Evolutionary conservation across 1,139 yeast genomes (phyloP), one percentile per base, ranked within the genome.

Genomic region (Geotrichum fermentans): DNA sequence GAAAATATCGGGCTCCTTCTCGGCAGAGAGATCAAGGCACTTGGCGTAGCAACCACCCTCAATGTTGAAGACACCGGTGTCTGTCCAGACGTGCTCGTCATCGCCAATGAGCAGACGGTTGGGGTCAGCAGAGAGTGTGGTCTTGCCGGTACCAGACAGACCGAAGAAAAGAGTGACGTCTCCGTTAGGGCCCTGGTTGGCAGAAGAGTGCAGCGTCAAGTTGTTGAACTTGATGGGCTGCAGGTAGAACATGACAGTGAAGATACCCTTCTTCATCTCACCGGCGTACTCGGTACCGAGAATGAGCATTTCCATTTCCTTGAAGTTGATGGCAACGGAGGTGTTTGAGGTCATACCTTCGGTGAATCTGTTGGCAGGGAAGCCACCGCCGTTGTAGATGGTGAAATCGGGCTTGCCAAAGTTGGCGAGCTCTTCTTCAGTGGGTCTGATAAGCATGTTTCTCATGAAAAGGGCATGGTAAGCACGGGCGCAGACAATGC

Each of bases 31-130:
- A 65, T 89, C 96, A 61, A 92, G 77, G 75, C 97, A 90, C 74
- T 92, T 92, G 66, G 97, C 97, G 76, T 92, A 92, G 77, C 98
- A 92, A 58, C 98, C 98, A 73, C 98, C 98, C 76, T 92, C 98
- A 66, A 92, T 90, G 80, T 92, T 92, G 82, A 92, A 92, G 55
- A 92, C 97, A 74, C 98, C 98, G 60, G 85, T 76, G 71, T 92
- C 95, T 32, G 97, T 86, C 98, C 98, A 92, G 75, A 97, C 92
- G 75, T 92, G 98, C 75, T 92, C 98, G 68, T 92, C 98, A 68
- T 92, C 98, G 71, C 98, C 98, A 66, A 92, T 92, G 70, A 92
- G 80, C 69, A 80, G 73, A 73, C 98, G 85, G 73, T 87, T 77
- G 56, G 97, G 96, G 70, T 92, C 98, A 52, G 97, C 97, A 61